These are phyloP conservation scores for Aspergillus felis DNA, from an alignment of 2,329 filamentous ascomycete species.

Conservation along the genomic window DNA sequence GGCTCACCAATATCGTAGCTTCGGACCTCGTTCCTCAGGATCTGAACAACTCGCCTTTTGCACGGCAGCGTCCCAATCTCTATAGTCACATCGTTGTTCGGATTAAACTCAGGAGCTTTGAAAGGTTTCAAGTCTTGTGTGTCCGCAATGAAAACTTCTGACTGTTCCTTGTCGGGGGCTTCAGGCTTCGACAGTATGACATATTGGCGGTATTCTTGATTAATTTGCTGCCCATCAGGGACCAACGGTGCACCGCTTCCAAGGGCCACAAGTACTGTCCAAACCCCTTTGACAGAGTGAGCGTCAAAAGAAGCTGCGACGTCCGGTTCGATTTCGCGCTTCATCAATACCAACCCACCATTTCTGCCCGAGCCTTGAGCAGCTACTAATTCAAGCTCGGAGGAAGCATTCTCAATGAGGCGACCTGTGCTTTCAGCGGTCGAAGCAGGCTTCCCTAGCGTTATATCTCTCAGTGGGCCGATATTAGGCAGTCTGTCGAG, in stretches of 20 bases:
- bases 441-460: constrained; percentile 58
- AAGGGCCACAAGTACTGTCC: constrained; percentile 63
- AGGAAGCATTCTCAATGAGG: constrained; percentile 35
- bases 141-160: constrained; percentile 73
- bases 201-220: constrained; percentile 63
- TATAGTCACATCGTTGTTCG: constrained; percentile 79
- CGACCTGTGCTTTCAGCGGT: constrained; percentile 45
- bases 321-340: constrained; percentile 70
- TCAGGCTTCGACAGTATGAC: constrained; percentile 74
- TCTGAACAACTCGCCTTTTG: constrained; percentile 78
- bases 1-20: constrained; percentile 82
- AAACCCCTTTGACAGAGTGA: constrained; percentile 69
- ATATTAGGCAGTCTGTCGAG: constrained; percentile 75
- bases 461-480: constrained; percentile 72
- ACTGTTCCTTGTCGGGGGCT: constrained; percentile 66
- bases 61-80: constrained; percentile 80
- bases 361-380: constrained; percentile 53
- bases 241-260: constrained; percentile 47
- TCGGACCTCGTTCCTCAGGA: constrained; percentile 79
- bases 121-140: constrained; percentile 70
- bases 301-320: constrained; percentile 68
- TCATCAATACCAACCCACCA: constrained; percentile 71
- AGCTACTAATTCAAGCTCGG: constrained; percentile 50
- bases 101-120: constrained; percentile 84
- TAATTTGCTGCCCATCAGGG: constrained; percentile 46